Evolutionary conservation across 1,284 basidiomycete species (phyloP).

Genomic region (Moesziomyces parantarcticus): DNA sequence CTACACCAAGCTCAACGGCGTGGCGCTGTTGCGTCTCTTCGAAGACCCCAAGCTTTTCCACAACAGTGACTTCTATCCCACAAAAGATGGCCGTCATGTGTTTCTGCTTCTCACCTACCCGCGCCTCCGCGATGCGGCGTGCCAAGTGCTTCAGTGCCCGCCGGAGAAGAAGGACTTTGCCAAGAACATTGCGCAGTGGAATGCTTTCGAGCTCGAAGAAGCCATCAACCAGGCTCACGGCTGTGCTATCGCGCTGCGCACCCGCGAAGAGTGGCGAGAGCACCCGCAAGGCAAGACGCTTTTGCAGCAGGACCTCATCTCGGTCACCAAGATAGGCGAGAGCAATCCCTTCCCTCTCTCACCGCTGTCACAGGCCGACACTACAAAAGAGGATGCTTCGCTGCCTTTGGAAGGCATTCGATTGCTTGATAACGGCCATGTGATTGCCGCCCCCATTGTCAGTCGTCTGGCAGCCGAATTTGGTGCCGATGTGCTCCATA

Average conservation of each 20-base stretch:
- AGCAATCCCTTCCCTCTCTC: slow-evolving; percentile 3
- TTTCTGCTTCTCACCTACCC: slow-evolving; percentile 4
- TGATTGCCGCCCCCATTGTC: slow-evolving; percentile 6
- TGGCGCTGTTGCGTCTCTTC: slow-evolving; percentile 4
- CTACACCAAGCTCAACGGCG: slow-evolving; percentile 7
- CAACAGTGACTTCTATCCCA: slow-evolving; percentile 5
- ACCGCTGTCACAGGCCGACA: background rate
- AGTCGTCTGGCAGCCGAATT: slow-evolving; percentile 5
- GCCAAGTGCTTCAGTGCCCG: slow-evolving; percentile 4
- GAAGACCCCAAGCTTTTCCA: slow-evolving; percentile 5
- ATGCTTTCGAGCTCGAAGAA: slow-evolving; percentile 7
- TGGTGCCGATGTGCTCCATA: slow-evolving; percentile 6
- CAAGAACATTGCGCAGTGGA: slow-evolving; percentile 5
- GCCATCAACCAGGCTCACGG: slow-evolving; percentile 4
- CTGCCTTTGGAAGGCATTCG: slow-evolving; percentile 2
- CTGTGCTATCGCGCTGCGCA: slow-evolving; percentile 3
- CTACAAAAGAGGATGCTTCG: background rate
- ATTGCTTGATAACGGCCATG: slow-evolving; percentile 5
- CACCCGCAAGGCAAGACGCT: slow-evolving; percentile 7
- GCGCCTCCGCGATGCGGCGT: slow-evolving; percentile 5
- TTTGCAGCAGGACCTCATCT: slow-evolving; percentile 1
- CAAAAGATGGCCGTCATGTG: background rate
- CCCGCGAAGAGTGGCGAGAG: slow-evolving; percentile 5
- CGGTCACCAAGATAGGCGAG: slow-evolving; percentile 5
- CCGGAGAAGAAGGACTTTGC: slow-evolving; percentile 7